A percentile compares a stretch with the other conserved stretches of the same genome.
Evolutionary conservation across 352 stramenopile species (phyloP).

Genomic region (Phytophthora aleatoria): DNA sequence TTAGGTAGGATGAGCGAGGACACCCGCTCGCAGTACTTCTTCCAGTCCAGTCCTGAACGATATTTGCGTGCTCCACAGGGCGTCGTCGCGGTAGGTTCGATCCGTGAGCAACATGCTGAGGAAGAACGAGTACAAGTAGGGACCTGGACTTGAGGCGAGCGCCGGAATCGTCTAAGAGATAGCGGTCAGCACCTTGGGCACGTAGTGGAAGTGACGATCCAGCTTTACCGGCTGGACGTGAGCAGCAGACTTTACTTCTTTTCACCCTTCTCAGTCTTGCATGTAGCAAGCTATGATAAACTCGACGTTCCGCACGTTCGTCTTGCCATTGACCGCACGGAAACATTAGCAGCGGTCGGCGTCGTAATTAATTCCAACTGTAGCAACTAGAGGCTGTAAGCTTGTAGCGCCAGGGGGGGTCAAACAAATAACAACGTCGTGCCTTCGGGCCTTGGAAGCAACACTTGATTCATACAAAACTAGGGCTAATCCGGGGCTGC

Average conservation of each 20-base stretch:
- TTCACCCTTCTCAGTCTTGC: constrained; percentile 79
- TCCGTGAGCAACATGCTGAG: constrained; percentile 95
- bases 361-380: constrained; percentile 95
- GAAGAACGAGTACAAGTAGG: constrained; percentile 92
- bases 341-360: constrained; percentile 94
- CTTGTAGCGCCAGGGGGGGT: too few species aligned
- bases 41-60: constrained; percentile 88
- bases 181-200: constrained; percentile 90
- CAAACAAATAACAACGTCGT: too few species aligned
- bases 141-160: constrained; percentile 58
- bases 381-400: too few species aligned
- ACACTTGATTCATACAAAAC: too few species aligned
- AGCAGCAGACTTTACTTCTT: constrained; percentile 93
- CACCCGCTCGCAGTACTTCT: constrained; percentile 91
- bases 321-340: constrained; percentile 84
- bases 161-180: constrained; percentile 79
- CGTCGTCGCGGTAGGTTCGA: constrained; percentile 94
- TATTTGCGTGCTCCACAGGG: constrained; percentile 95
- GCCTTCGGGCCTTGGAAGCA: too few species aligned
- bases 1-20: constrained; percentile 89
- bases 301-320: constrained; percentile 92
- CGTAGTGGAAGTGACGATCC: constrained; percentile 95
- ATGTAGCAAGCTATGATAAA: constrained; percentile 94
- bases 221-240: constrained; percentile 94
- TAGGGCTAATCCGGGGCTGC: too few species aligned